Evolutionary conservation across 1,284 basidiomycete species (phyloP), one percentile per base, ranked within the genome.

Genomic region (Marasmius oreades): DNA sequence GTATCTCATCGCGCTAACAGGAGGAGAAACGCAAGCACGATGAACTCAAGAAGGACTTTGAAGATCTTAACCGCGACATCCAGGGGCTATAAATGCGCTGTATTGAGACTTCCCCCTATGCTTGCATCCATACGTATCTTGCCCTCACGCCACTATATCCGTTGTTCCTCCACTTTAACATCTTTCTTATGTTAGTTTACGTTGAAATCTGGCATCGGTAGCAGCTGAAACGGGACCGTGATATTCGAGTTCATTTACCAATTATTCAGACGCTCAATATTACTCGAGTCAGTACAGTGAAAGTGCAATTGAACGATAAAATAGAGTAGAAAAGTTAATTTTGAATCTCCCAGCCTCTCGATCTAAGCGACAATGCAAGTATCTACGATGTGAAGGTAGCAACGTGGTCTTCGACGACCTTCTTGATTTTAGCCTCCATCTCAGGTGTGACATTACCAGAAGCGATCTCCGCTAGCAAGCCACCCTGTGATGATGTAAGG

Each of bases 341-440:
- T 50, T 26, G 28, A 33, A 33, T 31, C 28, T 50, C 47, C 47
- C 31, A 5, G 31, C 47, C 14, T 33, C 47, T 50, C 53, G 37
- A 18, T 23, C 36, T 44, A 44, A 36, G 20, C 20, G 47, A 50
- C 39, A 37, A 12, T n/a, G n/a, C 36, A 39, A 28, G 46, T 31
- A 56, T 77, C 76, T 81, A 86, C 61, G 85, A 86, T 63, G 82
- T 80, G 78, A 93, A 94, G 61, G 89, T 83, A 63, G 89, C 75
- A 66, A 94, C 91, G 69, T 93, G 90, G 67, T 91, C 89, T 75
- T 90, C 87, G 52, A 94, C 90, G 67, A 86, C 85, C 79, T 89
- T 91, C 89, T 94, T 95, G 77, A 95, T 95, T 84, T 94, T 86
- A 61, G 78, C 82, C 81, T 98, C 95, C 61, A 97, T 82, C 71